Evolutionary conservation across 768 basidiomycete species (phyloP), one percentile per base, ranked within the genome.

Genomic region (Trametes cubensis): DNA sequence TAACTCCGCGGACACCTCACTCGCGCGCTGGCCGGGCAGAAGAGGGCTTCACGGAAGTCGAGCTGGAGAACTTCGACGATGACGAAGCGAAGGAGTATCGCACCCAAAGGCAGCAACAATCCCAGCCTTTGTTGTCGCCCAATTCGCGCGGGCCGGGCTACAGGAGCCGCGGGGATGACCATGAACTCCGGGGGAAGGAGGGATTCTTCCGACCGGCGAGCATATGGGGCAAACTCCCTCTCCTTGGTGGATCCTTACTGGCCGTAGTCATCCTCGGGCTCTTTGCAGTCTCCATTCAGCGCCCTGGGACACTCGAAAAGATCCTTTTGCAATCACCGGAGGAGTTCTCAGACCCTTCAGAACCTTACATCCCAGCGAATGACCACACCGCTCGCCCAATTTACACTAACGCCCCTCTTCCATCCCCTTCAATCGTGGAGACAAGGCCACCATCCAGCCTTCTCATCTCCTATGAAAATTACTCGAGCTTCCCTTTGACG

Each of bases 1-100:
- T 77, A 39, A 86, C 85, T 18, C 86, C 86, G 2, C 77, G 86
- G 58, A 87, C 86, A 28, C 86, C 86, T 54, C 86, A 83, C 71
- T 83, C 84, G 39, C 83, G 83, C 63, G 78, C 84, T 44, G 85
- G 84, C 51, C 78, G 79, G 69, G 79, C 80, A 51, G 83, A 86
- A 68, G 83, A 84, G 68, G 81, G 77, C 10, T 79, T 80, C 69
- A 77, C 78, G 10, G 80, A 80, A 48, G 68, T 77, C n/a, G 83
- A 85, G 59, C 75, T 83, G 15, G 74, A 80, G 21, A 75, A 81
- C 28, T 55, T 45, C 14, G 58, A 69, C 44, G 71, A 68, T 21
- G 72, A 76, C 57, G 76, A 78, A 60, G 74, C 75, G 42, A 73
- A 76, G 48, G 67, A 65, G 47, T 59, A 60, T 30, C 55, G 58